A percentile compares a stretch with the other conserved stretches of the same genome.
Evolutionary conservation across 352 stramenopile species (phyloP).

Genomic region (Phytophthora tentaculata): DNA sequence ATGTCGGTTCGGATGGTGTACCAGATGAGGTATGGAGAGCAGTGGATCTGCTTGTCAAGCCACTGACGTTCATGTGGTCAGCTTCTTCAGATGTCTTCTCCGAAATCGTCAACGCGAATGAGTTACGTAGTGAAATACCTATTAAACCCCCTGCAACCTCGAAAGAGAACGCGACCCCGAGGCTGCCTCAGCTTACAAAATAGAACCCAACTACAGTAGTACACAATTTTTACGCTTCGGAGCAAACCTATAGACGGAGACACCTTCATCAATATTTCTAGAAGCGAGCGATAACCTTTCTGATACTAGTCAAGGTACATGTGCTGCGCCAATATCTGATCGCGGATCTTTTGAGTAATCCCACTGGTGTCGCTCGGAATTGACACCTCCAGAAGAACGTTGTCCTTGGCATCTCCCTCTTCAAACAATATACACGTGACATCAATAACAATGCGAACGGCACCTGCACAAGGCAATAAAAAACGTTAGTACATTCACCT

Average conservation of each 20-base stretch:
- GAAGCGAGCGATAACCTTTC: not conserved
- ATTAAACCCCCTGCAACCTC: not conserved
- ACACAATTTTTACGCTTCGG: too few relatives aligned
- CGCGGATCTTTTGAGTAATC: constrained; percentile 29
- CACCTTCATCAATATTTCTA: not conserved
- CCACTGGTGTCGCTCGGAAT: constrained; percentile 30
- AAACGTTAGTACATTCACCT: constrained; percentile 1
- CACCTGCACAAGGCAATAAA: constrained; percentile 18
- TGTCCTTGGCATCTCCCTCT: constrained; percentile 3
- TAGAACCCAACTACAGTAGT: not conserved
- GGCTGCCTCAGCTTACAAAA: constrained; percentile 20
- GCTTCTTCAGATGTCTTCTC: not conserved
- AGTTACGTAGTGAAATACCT: not conserved
- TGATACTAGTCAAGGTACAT: constrained; percentile 29
- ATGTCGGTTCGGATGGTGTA: constrained; percentile 48
- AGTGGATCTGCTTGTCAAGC: constrained; percentile 20
- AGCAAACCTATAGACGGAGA: too few relatives aligned
- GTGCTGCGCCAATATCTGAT: constrained; percentile 25
- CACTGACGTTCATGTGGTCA: constrained; percentile 12
- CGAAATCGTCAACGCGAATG: not conserved
- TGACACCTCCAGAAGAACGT: constrained; percentile 11
- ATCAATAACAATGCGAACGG: constrained; percentile 37
- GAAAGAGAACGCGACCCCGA: constrained; percentile 15
- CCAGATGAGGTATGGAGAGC: constrained; percentile 35
- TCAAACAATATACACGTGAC: constrained; percentile 32